phyloP scores from a whole-genome alignment of 257 asterid genomes.

The Solanum appendiculatum region DNA sequence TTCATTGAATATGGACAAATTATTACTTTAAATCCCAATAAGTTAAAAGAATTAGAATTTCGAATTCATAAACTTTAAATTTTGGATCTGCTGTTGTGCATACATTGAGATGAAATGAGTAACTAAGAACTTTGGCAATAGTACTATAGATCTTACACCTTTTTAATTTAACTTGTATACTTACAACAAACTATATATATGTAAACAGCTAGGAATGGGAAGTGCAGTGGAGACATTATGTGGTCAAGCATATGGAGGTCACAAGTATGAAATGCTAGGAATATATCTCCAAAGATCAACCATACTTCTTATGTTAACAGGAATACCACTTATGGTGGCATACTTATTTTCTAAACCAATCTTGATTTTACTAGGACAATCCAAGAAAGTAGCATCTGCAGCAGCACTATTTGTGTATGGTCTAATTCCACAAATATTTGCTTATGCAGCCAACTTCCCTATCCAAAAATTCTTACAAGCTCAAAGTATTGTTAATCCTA shows the following conservation, averaged over 20 bases:
- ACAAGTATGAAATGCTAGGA: conserved; percentile 3
- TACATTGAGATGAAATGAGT: neutral
- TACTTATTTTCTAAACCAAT: neutral
- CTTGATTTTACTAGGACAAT: neutral
- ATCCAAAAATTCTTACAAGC: conserved; percentile 1
- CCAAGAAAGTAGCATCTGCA: neutral
- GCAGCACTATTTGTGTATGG: neutral
- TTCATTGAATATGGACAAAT: too few relatives aligned
- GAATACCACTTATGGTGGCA: neutral
- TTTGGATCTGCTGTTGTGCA: neutral
- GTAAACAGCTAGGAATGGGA: conserved; percentile 5
- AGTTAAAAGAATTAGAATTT: neutral
- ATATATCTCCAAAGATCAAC: conserved; percentile 8
- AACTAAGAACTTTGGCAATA: too few relatives aligned
- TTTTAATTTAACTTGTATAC: neutral
- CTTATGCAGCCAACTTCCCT: conserved; percentile 4
- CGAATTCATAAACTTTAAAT: neutral
- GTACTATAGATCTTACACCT: neutral
- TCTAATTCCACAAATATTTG: conserved; percentile 5
- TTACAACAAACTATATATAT: neutral
- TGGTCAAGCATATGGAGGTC: neutral
- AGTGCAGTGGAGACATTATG: conserved; percentile 8
- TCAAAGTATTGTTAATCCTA: conserved; percentile 1
- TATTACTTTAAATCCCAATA: too few relatives aligned
- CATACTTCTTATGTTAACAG: neutral